phyloP scores from a whole-genome alignment of 176 grass and related monocot species.

The Oryza glaberrima region DNA sequence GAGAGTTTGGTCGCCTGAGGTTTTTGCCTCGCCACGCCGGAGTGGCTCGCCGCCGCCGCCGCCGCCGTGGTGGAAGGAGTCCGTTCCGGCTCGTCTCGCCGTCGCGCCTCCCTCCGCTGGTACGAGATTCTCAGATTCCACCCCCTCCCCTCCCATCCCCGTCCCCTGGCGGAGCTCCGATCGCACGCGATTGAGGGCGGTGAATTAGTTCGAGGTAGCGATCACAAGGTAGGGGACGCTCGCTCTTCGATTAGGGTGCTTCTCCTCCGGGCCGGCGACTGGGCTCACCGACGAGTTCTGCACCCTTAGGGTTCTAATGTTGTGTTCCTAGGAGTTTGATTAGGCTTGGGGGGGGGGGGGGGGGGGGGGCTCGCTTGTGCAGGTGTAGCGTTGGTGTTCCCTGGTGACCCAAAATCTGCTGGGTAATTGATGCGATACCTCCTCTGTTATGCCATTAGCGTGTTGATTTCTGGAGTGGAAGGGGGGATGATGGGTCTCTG shows the following conservation, averaged over 20 bases:
- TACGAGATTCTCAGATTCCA: neutral
- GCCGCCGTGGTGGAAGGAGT: neutral
- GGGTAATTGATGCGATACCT: neutral
- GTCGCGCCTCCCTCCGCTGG: neutral
- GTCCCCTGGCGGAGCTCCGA: neutral
- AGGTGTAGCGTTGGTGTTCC: neutral
- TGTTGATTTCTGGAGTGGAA: neutral
- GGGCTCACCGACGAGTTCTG: neutral
- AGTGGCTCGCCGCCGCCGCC: neutral
- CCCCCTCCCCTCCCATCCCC: neutral
- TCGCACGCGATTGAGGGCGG: neutral
- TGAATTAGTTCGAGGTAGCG: too few species aligned
- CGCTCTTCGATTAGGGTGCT: neutral
- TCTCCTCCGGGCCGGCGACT: neutral
- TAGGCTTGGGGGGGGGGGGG: neutral
- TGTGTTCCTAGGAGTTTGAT: neutral
- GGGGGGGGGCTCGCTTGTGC: neutral
- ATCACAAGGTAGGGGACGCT: neutral
- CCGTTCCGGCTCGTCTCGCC: neutral
- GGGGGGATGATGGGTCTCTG: neutral
- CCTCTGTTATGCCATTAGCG: neutral
- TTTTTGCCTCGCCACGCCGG: constrained; percentile 12
- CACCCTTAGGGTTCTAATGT: neutral
- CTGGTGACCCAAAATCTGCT: neutral
- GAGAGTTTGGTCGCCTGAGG: neutral